Conservation (phyloP, 23 red algal genomes). For the Cyanidium caldarium region DNA sequence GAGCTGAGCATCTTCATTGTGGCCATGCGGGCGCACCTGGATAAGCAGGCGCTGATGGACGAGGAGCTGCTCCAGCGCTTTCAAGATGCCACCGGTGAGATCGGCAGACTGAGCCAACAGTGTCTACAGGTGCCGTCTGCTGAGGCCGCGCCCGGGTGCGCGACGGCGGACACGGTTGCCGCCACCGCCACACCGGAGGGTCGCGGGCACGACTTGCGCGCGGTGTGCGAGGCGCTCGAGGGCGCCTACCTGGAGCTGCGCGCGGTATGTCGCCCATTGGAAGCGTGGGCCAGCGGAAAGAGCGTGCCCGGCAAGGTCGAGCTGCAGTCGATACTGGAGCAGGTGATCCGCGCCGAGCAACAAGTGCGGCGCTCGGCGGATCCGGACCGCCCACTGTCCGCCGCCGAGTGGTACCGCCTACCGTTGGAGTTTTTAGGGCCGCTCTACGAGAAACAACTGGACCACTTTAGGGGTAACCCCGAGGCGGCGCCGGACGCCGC, state of each 20-base stretch:
- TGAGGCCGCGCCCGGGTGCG: too few species aligned
- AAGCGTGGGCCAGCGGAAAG: neutral
- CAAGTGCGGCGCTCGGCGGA: neutral
- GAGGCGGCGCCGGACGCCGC: neutral
- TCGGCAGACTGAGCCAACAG: neutral
- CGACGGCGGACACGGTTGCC: neutral
- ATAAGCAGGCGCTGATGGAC: neutral
- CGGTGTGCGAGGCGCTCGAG: neutral
- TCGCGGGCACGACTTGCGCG: neutral
- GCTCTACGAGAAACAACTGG: neutral
- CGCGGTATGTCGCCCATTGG: neutral
- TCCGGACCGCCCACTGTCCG: neutral
- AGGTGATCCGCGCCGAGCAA: neutral
- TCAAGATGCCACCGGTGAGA: neutral
- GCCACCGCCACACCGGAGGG: too few species aligned
- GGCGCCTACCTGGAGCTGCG: neutral
- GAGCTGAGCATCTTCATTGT: slow-evolving; percentile 52
- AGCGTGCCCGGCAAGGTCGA: neutral
- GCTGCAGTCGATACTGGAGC: neutral
- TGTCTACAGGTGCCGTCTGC: neutral
- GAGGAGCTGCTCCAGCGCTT: neutral
- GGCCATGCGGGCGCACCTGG: neutral
- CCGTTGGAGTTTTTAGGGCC: neutral
- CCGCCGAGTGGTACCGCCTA: neutral
- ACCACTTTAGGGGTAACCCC: neutral